A percentile compares a stretch with the other conserved stretches of the same genome.
phyloP scores from a whole-genome alignment of 2,329 filamentous ascomycete genomes.

The Penicillium sp. region DNA sequence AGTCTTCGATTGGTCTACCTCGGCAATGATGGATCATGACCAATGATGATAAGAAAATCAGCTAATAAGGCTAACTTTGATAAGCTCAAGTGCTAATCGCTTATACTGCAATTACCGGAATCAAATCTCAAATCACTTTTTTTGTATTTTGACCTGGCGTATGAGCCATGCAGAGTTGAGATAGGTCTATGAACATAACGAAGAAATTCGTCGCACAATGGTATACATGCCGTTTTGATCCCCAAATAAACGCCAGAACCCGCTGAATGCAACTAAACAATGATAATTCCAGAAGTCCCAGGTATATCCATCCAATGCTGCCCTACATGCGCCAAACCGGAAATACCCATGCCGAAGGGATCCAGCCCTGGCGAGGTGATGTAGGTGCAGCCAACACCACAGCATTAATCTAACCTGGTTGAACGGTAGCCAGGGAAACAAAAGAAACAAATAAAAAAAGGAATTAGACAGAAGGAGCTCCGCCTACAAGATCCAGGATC shows the following conservation, averaged over 20 bases:
- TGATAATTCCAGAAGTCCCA: conserved; percentile 10
- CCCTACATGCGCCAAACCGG: conserved; percentile 29
- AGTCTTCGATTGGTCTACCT: not conserved
- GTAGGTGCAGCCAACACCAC: conserved; percentile 14
- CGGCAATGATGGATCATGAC: not conserved
- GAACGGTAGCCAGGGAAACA: conserved; percentile 11
- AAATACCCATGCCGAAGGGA: conserved; percentile 30
- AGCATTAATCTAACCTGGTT: conserved; percentile 24
- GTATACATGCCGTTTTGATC: conserved; percentile 26
- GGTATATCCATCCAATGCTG: conserved; percentile 26
- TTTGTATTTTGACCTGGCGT: conserved; percentile 23
- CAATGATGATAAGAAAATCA: not conserved
- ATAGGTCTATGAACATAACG: conserved; percentile 26
- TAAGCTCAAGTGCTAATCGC: too few species aligned
- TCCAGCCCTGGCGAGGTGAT: conserved; percentile 34
- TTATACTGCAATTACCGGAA: not conserved
- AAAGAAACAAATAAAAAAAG: not conserved
- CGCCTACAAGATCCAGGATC: conserved; percentile 82
- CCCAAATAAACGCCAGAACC: conserved; percentile 19
- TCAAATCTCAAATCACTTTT: conserved; percentile 17
- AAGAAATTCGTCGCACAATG: conserved; percentile 14
- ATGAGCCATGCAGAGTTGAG: conserved; percentile 27
- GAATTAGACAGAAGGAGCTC: conserved; percentile 27
- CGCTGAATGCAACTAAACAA: conserved; percentile 24
- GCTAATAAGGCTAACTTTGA: too few species aligned